Evolutionary conservation across 148 eudicot genomes (phyloP).

Genomic region (Heliosperma pusillum): DNA sequence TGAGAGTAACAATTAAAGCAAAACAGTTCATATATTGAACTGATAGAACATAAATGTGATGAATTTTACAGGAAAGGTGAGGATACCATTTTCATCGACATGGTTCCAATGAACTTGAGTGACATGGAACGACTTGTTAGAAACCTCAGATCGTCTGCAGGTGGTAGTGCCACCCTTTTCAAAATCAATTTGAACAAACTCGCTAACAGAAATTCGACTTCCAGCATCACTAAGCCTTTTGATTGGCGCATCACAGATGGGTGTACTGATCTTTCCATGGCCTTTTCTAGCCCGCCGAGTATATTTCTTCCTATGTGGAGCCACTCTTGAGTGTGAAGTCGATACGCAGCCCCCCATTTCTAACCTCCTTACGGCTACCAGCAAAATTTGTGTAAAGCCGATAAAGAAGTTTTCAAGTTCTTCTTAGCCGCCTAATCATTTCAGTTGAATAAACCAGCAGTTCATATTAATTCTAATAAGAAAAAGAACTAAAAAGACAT

Average conservation of each 20-base stretch:
- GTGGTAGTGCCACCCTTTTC: slow-evolving; percentile 39
- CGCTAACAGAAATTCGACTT: slow-evolving; percentile 33
- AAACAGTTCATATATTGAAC: too few species aligned
- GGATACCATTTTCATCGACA: slow-evolving; percentile 45
- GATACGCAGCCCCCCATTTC: slow-evolving; percentile 72
- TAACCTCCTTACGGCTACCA: neutral
- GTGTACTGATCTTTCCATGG: slow-evolving; percentile 34
- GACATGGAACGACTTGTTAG: slow-evolving; percentile 39
- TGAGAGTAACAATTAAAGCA: too few species aligned
- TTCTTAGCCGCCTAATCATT: neutral
- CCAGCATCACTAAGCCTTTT: slow-evolving; percentile 39
- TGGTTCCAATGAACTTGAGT: slow-evolving; percentile 29
- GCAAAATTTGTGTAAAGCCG: neutral
- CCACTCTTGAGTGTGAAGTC: slow-evolving; percentile 31
- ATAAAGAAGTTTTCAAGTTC: neutral
- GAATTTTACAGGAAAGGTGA: neutral
- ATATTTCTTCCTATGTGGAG: slow-evolving; percentile 38
- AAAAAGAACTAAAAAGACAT: too few species aligned
- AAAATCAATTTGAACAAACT: slow-evolving; percentile 40
- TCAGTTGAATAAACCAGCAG: neutral
- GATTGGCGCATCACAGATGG: slow-evolving; percentile 41
- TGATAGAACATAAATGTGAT: too few species aligned
- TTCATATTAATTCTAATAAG: too few species aligned
- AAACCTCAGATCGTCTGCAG: slow-evolving; percentile 46
- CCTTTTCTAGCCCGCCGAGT: slow-evolving; percentile 34